Evolutionary conservation across 2,329 filamentous ascomycete species (phyloP).

Genomic region (Keithomyces neogunnii): DNA sequence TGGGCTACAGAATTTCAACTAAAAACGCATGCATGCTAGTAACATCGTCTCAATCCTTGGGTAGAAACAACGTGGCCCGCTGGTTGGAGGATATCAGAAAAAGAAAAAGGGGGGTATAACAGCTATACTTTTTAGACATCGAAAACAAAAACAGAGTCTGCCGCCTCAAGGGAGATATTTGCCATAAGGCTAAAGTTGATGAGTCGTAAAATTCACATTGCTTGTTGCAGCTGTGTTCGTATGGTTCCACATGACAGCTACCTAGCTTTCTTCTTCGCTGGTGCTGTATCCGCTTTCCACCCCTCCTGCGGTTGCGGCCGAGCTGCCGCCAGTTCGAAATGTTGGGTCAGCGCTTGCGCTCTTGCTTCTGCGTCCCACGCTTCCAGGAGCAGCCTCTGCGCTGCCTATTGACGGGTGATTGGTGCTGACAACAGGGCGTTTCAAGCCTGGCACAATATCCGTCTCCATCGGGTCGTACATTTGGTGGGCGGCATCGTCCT

Average conservation of each 20-base stretch:
- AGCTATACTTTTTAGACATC: neutral
- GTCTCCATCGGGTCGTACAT: slow-evolving; percentile 19
- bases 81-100: neutral
- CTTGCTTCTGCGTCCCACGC: slow-evolving; percentile 20
- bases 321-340: slow-evolving; percentile 23
- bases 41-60: neutral
- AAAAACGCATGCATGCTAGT: neutral
- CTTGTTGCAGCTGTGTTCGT: neutral
- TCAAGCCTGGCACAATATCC: slow-evolving; percentile 2
- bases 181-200: neutral
- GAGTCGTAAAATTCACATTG: neutral
- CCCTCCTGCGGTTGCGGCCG: slow-evolving; percentile 31
- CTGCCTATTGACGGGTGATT: slow-evolving; percentile 19
- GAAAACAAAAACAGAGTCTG: neutral
- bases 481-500: slow-evolving; percentile 18
- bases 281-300: slow-evolving; percentile 29
- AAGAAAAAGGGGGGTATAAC: neutral
- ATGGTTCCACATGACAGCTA: neutral
- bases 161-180: too few species aligned
- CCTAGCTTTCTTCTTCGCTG: slow-evolving; percentile 9
- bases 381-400: slow-evolving; percentile 24
- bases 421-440: neutral
- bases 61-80: neutral
- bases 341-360: slow-evolving; percentile 20
- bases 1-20: neutral